phyloP scores from a whole-genome alignment of 2,329 filamentous ascomycete species.

The Penicillium sp. region DNA sequence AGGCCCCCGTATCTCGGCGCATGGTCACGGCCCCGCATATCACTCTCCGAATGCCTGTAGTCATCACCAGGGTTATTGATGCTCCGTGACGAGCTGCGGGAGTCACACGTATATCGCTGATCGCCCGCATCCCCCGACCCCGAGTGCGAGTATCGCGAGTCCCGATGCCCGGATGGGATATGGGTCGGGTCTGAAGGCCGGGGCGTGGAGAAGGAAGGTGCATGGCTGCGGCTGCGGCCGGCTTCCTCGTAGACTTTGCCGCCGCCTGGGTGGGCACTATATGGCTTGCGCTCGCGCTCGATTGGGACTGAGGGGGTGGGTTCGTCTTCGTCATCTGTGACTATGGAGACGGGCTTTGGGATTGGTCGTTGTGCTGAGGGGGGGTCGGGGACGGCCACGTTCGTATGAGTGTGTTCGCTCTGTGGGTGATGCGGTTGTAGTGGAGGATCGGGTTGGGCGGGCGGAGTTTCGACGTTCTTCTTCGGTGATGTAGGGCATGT shows the following conservation, averaged over 20 bases:
- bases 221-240: constrained; percentile 19
- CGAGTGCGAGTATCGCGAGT: constrained; percentile 24
- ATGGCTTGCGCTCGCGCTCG: constrained; percentile 66
- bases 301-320: constrained; percentile 51
- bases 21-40: constrained; percentile 29
- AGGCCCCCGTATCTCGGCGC: constrained; percentile 20
- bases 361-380: constrained; percentile 17
- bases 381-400: constrained; percentile 37
- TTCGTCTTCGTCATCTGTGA: constrained; percentile 43
- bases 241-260: constrained; percentile 57
- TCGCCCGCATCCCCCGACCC: constrained; percentile 8
- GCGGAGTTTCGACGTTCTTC: constrained; percentile 34
- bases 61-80: constrained; percentile 21
- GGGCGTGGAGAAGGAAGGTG: constrained; percentile 32
- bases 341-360: constrained; percentile 30
- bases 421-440: constrained; percentile 3
- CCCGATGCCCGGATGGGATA: constrained; percentile 56
- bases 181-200: constrained; percentile 57
- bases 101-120: constrained; percentile 18
- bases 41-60: constrained; percentile 40
- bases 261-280: constrained; percentile 57
- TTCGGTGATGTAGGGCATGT: constrained; percentile 43
- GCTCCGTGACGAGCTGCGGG: constrained; percentile 37
- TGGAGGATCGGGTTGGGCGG: constrained; percentile 26
- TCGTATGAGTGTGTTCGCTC: constrained; percentile 23